These are phyloP conservation scores for Fusarium temperatum DNA, from an alignment of 2,329 filamentous ascomycete genomes.

Conservation along the genomic window DNA sequence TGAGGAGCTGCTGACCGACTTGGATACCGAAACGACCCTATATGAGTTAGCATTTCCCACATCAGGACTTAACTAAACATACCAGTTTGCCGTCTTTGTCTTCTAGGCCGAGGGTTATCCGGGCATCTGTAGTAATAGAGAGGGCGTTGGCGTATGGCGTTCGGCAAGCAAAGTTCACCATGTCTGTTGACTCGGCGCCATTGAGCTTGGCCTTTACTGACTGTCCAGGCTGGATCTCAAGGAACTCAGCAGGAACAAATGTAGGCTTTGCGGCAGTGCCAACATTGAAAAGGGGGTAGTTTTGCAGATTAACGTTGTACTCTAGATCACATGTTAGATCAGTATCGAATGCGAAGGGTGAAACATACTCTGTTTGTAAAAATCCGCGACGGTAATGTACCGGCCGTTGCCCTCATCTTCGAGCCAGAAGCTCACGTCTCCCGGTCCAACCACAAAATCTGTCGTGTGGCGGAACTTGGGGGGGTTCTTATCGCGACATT, in stretches of 20 bases:
- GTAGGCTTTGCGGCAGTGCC: constrained; percentile 65
- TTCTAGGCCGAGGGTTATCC: constrained; percentile 65
- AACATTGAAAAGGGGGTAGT: constrained; percentile 72
- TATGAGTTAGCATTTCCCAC: constrained; percentile 6
- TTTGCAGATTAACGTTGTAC: constrained; percentile 48
- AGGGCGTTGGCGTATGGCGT: constrained; percentile 71
- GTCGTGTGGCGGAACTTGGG: constrained; percentile 36
- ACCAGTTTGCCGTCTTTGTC: constrained; percentile 53
- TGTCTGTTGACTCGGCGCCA: constrained; percentile 68
- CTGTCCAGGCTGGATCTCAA: constrained; percentile 72
- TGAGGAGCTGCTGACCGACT: constrained; percentile 70
- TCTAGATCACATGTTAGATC: constrained; percentile 39
- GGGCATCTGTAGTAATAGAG: constrained; percentile 69
- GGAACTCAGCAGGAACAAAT: constrained; percentile 74
- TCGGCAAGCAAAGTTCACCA: constrained; percentile 79
- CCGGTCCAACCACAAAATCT: constrained; percentile 46
- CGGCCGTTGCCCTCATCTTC: constrained; percentile 36
- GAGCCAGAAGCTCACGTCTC: constrained; percentile 46
- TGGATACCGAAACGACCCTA: constrained; percentile 67
- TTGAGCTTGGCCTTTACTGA: constrained; percentile 67
- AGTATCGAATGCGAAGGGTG: not conserved
- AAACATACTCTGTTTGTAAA: constrained; percentile 53
- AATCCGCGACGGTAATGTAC: constrained; percentile 54
- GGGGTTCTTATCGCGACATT: constrained; percentile 14
- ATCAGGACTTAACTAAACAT: not conserved